Evolutionary conservation across 1,284 basidiomycete species (phyloP).

Genomic region (Apiotrichum gracile): DNA sequence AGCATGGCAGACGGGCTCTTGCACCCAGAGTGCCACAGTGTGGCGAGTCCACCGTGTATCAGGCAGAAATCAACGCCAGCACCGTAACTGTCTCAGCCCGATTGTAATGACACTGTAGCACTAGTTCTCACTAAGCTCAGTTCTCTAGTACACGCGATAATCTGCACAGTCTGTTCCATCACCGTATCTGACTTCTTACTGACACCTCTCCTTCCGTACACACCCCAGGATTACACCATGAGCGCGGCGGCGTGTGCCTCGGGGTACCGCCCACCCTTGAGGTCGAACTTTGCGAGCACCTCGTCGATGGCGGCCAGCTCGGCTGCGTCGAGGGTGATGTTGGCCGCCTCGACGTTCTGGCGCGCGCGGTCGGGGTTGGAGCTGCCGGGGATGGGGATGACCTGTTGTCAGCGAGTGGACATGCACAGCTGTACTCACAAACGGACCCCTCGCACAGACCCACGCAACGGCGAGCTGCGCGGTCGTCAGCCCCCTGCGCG

Average conservation of each 20-base stretch:
- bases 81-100: no score
- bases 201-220: no score
- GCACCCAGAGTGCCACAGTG: no score
- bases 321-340: constrained; percentile 48
- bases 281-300: constrained; percentile 40
- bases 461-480: constrained; percentile 61
- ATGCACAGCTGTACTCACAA: constrained; percentile 30
- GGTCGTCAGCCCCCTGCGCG: constrained; percentile 52
- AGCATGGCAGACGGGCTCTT: no score
- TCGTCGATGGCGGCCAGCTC: constrained; percentile 46
- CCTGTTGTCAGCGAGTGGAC: constrained; percentile 20
- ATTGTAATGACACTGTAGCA: no score
- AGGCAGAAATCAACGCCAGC: no score
- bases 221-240: constrained; percentile 9
- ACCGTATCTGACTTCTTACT: no score
- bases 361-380: constrained; percentile 49
- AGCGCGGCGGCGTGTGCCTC: constrained; percentile 6
- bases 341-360: constrained; percentile 51
- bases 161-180: no score
- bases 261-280: constrained; percentile 31
- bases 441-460: constrained; percentile 52
- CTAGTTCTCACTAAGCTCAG: no score
- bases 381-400: constrained; percentile 57
- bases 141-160: no score
- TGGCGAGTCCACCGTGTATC: no score